phyloP scores from a whole-genome alignment of 805 yeast species.

The Saturnispora galanensis region DNA sequence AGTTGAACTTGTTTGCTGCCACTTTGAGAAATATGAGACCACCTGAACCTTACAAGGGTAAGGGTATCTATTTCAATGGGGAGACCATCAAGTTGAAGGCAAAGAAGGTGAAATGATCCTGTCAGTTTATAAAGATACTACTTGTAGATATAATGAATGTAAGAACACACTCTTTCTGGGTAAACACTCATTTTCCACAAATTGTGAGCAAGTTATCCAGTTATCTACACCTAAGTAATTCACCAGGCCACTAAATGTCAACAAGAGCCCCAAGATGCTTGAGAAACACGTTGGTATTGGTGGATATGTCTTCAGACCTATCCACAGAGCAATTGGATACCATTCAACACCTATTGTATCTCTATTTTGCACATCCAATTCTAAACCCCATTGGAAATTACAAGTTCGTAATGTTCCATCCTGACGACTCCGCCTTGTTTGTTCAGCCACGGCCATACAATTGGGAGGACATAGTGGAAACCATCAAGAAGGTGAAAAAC shows the following conservation, averaged over 20 bases:
- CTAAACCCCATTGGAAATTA: background rate
- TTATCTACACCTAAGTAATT: too few species aligned
- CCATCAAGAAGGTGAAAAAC: slow-evolving; percentile 3
- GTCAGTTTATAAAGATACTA: background rate
- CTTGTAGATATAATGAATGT: slow-evolving; percentile 6
- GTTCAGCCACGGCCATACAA: background rate
- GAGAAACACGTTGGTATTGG: background rate
- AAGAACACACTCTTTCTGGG: background rate
- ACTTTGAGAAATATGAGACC: slow-evolving; percentile 77
- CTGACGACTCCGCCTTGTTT: background rate
- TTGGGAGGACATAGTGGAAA: slow-evolving; percentile 1
- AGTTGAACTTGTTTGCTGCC: slow-evolving; percentile 82
- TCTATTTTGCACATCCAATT: slow-evolving; percentile 1
- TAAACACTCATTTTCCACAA: too few species aligned
- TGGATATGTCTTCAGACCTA: background rate
- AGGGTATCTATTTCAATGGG: slow-evolving; percentile 86
- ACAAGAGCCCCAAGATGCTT: background rate
- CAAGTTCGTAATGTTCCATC: slow-evolving; percentile 2
- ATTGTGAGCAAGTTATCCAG: too few species aligned
- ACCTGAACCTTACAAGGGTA: slow-evolving; percentile 98
- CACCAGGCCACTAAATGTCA: background rate
- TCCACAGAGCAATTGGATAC: background rate
- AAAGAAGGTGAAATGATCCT: slow-evolving; percentile 74
- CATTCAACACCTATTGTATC: slow-evolving; percentile 2
- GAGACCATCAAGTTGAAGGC: slow-evolving; percentile 88